Base-by-base conservation (phyloP, 768 basidiomycete genomes). In the Lentinula raphanica region DNA sequence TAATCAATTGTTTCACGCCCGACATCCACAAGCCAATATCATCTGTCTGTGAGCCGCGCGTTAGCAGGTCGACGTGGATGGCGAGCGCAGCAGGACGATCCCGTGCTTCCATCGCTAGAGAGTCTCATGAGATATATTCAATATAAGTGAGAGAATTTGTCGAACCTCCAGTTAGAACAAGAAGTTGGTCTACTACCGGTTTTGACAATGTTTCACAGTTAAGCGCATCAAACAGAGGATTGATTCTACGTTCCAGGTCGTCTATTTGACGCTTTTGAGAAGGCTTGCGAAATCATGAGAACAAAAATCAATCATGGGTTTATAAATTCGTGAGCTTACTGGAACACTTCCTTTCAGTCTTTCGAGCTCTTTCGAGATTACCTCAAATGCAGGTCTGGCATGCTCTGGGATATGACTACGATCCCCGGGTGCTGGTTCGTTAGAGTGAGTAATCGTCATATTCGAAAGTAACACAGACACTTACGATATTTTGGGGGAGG, bases 21-120 rank as follows among this genome's bases (percentile, higher is more conserved):
- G 92, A 86, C 92, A 94, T 90, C 87, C 86, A 90, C 56, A 90
- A 66, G 1, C 83, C 85, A 67, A 95, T 92, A 64, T 95, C 92
- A 53, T 92, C 88, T 40, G 87, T 88, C 57, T 85, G 80, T 51
- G 89, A 87, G 25, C 87, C 89, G 49, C 79, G 76, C 2, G 92
- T 94, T 46, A 98, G 77, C 28, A 97, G 73, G 54, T 92, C 90
- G 27, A 95, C 86, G 65, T 98, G 94, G 59, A 94, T 85, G 6
- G 86, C 82, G 65, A 94, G 71, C 19, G 94, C 91, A 29, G 79
- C 81, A 28, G 87, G 82, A 58, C 87, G 86, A 71, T 98, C 90
- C 54, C 80, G 85, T 5, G 83, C 80, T 54, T 82, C 83, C 78
- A 98, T 94, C 1, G 94, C 94, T 96, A 58, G 35, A 51, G 9